Evolutionary conservation across 1,284 basidiomycete genomes (phyloP).

Genomic region (Marasmius oreades): DNA sequence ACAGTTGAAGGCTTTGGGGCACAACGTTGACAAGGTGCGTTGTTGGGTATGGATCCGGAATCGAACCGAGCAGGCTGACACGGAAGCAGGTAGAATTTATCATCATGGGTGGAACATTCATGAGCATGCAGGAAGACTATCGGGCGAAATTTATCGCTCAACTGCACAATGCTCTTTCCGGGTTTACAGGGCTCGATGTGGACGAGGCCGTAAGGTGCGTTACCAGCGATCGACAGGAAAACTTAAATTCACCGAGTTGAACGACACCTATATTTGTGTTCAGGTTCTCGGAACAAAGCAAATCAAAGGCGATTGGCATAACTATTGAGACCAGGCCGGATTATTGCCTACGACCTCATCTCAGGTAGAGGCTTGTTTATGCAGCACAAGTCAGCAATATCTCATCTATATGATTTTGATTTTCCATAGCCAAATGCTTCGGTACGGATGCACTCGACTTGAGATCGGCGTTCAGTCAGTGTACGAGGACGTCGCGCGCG

Average conservation of each 20-base stretch:
- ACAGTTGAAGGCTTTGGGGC: constrained; percentile 91
- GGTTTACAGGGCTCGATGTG: constrained; percentile 89
- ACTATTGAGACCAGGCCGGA: constrained; percentile 99
- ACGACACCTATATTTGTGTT: too few relatives aligned
- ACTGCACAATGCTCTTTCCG: constrained; percentile 94
- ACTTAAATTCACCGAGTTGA: too few relatives aligned
- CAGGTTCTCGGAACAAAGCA: constrained; percentile 93
- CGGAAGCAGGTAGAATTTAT: constrained; percentile 87
- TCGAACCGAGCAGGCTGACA: neutral
- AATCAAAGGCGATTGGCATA: constrained; percentile 98
- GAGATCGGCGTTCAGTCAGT: constrained; percentile 99
- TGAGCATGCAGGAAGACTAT: constrained; percentile 98
- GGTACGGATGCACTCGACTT: constrained; percentile 96
- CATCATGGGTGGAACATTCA: constrained; percentile 99
- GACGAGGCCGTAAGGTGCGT: constrained; percentile 92
- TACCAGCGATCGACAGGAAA: neutral
- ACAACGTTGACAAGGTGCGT: constrained; percentile 92
- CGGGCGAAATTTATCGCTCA: constrained; percentile 93
- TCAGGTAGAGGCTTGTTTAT: constrained; percentile 49
- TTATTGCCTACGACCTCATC: constrained; percentile 95
- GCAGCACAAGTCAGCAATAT: neutral
- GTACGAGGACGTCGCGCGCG: constrained; percentile 98
- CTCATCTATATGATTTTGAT: constrained; percentile 1
- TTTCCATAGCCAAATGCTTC: constrained; percentile 87
- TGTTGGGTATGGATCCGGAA: neutral